A percentile compares a stretch with the other conserved stretches of the same genome.
These are phyloP conservation scores for Diplotaxis tenuifolia DNA, from an alignment of 345 rosid species.

Conservation along the genomic window DNA sequence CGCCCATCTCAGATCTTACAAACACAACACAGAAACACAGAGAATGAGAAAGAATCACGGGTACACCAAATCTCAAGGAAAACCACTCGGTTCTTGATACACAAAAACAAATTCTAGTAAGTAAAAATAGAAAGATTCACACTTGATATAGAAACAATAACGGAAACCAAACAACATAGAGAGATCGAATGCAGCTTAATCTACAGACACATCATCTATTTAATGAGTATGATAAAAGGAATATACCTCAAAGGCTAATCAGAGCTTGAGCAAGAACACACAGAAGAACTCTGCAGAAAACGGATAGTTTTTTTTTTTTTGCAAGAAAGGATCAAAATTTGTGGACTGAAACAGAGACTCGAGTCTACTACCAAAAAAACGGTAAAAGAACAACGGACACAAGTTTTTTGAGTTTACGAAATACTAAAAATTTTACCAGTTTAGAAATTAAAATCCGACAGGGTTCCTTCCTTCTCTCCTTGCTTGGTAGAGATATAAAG, in stretches of 20 bases:
- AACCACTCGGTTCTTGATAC: neutral
- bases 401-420: neutral
- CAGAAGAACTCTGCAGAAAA: conserved; percentile 5
- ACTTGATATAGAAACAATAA: neutral
- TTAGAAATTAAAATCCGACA: neutral
- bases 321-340: conserved; percentile 11
- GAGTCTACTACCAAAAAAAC: neutral
- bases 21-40: conserved; percentile 9
- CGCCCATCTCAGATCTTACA: conserved; percentile 50
- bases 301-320: neutral
- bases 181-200: conserved; percentile 10
- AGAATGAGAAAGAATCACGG: neutral
- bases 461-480: conserved; percentile 2
- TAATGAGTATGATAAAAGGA: neutral
- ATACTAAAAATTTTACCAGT: conserved; percentile 18
- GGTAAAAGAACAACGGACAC: neutral
- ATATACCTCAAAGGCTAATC: neutral
- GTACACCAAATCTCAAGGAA: neutral
- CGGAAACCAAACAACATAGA: neutral
- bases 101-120: neutral
- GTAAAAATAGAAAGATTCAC: neutral
- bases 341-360: conserved; percentile 3
- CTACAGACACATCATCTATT: neutral
- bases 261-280: conserved; percentile 25
- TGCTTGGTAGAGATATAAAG: conserved; percentile 15